These are phyloP conservation scores for Clathrospora elynae DNA, from an alignment of 2,329 filamentous ascomycete genomes.

Conservation along the genomic window DNA sequence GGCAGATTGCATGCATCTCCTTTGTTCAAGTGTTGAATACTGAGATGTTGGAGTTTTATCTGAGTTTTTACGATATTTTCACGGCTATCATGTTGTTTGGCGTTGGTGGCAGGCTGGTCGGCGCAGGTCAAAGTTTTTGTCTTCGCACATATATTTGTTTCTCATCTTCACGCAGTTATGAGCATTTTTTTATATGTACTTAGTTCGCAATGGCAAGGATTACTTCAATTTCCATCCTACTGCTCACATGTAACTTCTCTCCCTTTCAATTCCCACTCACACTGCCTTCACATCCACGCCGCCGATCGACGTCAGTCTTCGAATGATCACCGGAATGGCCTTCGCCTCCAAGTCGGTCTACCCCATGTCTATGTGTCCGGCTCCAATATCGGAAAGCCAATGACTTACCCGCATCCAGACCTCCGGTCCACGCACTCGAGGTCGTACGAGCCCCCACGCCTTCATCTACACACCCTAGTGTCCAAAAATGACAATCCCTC, in stretches of 20 bases:
- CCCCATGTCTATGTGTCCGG: no score
- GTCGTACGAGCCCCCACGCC: conserved; percentile 17
- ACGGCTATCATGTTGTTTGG: conserved; percentile 15
- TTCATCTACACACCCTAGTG: conserved; percentile 9
- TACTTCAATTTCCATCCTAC: conserved; percentile 12
- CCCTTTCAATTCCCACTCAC: neutral
- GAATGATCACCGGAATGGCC: no score
- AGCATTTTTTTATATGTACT: conserved; percentile 11
- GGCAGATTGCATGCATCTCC: conserved; percentile 39
- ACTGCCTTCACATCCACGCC: no score
- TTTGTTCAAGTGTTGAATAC: conserved; percentile 44
- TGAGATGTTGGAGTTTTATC: conserved; percentile 37
- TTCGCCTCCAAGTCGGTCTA: no score
- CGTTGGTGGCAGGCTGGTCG: conserved; percentile 7
- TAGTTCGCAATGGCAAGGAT: conserved; percentile 23
- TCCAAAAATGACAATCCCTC: no score
- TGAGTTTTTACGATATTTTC: conserved; percentile 8
- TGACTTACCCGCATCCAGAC: neutral
- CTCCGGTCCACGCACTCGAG: conserved; percentile 1
- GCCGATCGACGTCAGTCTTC: no score
- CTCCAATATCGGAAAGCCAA: no score
- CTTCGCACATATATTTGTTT: conserved; percentile 5
- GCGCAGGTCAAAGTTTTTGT: conserved; percentile 11
- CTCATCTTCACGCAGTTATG: conserved; percentile 12
- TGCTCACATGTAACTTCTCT: neutral